These are phyloP conservation scores for Trichoderma atrobrunneum DNA, from an alignment of 2,329 filamentous ascomycete genomes.

Conservation along the genomic window DNA sequence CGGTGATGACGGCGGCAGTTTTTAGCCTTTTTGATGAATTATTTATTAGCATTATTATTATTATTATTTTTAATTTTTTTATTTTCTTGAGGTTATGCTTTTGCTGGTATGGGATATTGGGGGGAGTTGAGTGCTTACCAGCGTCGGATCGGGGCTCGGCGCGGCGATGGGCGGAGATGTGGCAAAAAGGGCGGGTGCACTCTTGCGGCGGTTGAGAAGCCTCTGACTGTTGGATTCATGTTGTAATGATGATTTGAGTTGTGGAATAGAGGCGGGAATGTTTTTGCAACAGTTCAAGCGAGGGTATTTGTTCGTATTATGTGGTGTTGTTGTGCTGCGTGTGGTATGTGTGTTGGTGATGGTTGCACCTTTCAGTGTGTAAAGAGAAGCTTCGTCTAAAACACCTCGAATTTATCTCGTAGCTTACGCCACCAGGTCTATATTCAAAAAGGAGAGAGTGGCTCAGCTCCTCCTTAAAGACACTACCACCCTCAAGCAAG, in stretches of 20 bases:
- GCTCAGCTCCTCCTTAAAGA: background rate
- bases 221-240: background rate
- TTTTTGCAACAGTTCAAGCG: background rate
- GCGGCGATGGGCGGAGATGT: constrained; percentile 31
- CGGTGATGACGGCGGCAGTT: constrained; percentile 32
- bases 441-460: background rate
- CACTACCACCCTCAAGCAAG: too few relatives aligned
- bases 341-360: background rate
- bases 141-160: constrained; percentile 33
- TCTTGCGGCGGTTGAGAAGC: constrained; percentile 36
- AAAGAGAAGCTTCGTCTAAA: background rate
- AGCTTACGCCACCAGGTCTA: background rate
- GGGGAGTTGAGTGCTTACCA: constrained; percentile 22
- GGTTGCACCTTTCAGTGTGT: background rate
- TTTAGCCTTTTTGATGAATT: constrained; percentile 29
- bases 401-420: background rate
- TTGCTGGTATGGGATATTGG: background rate
- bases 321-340: background rate
- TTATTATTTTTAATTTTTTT: background rate
- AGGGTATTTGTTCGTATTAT: background rate
- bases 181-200: constrained; percentile 35
- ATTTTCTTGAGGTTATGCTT: background rate
- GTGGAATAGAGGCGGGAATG: too few relatives aligned
- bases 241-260: too few relatives aligned
- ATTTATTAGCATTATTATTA: background rate